Conservation (phyloP, 192 early-diverging fungal genomes). For the Gonapodya prolifera region DNA sequence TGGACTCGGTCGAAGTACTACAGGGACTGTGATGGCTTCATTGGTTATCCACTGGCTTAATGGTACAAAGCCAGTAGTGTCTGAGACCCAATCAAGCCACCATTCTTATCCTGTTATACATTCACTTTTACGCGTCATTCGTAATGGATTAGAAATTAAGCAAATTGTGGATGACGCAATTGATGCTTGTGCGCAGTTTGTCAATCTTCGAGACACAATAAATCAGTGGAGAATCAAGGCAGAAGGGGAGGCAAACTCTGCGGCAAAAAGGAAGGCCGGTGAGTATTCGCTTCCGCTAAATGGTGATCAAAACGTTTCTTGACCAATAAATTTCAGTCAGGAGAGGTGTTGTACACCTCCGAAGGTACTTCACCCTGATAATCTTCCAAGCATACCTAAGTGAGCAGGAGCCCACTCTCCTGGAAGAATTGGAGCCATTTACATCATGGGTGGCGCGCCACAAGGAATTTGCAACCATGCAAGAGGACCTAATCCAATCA, state of each 20-base stretch:
- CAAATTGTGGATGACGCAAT: conserved; percentile 39
- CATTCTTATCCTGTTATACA: conserved; percentile 36
- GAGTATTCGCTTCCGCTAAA: too few relatives aligned
- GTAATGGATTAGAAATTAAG: conserved; percentile 42
- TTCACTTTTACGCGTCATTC: conserved; percentile 43
- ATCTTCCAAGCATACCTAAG: conserved; percentile 46
- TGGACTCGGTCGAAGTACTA: conserved; percentile 46
- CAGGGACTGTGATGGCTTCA: conserved; percentile 25
- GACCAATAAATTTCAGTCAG: not conserved
- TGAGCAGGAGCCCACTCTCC: conserved; percentile 14
- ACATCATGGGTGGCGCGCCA: conserved; percentile 36
- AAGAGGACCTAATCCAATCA: conserved; percentile 21
- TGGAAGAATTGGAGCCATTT: conserved; percentile 27
- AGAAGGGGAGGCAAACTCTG: conserved; percentile 14
- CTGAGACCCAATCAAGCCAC: not conserved
- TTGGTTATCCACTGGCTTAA: conserved; percentile 28
- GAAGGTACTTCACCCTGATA: conserved; percentile 37
- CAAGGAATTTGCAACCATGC: conserved; percentile 35
- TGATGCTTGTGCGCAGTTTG: conserved; percentile 26
- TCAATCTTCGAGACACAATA: conserved; percentile 45
- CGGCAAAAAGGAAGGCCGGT: conserved; percentile 7
- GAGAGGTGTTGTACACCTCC: conserved; percentile 17
- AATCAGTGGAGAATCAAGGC: conserved; percentile 26
- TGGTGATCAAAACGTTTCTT: too few relatives aligned
- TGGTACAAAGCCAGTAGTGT: not conserved